Conservation (phyloP, 805 yeast species). For the Wickerhamomyces mucosus region DNA sequence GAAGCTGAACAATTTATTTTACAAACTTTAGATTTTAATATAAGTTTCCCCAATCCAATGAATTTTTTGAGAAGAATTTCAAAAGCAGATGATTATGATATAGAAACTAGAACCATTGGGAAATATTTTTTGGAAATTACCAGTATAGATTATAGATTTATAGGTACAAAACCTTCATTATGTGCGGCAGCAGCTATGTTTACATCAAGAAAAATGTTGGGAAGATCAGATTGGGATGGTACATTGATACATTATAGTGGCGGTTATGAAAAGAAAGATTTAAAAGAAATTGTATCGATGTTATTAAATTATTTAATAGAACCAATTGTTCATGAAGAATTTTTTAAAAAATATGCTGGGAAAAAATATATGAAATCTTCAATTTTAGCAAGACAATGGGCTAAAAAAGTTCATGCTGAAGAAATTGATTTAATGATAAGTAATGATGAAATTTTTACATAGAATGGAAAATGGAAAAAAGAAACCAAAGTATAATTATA, state of each 20-base stretch:
- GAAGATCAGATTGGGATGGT: conserved; percentile 67
- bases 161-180: conserved; percentile 65
- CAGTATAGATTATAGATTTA: conserved; percentile 64
- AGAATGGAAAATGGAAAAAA: conserved; percentile 3
- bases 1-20: conserved; percentile 76
- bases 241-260: conserved; percentile 87
- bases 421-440: conserved; percentile 4
- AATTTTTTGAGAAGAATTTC: conserved; percentile 82
- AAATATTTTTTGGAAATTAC: conserved; percentile 76
- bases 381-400: conserved; percentile 75
- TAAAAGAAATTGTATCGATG: conserved; percentile 62
- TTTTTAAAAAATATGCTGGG: conserved; percentile 85
- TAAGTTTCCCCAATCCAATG: conserved; percentile 84
- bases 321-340: conserved; percentile 84
- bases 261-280: conserved; percentile 67
- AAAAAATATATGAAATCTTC: conserved; percentile 81
- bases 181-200: conserved; percentile 87
- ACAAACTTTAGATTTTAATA: conserved; percentile 60
- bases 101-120: conserved; percentile 74
- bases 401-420: conserved; percentile 38
- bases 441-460: too few species aligned
- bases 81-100: conserved; percentile 84
- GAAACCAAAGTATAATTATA: background rate
- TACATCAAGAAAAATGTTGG: conserved; percentile 63
- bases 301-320: conserved; percentile 67